These are phyloP conservation scores for Zoysia matrella DNA, from an alignment of 202 grass and related monocot genomes.

Conservation along the genomic window DNA sequence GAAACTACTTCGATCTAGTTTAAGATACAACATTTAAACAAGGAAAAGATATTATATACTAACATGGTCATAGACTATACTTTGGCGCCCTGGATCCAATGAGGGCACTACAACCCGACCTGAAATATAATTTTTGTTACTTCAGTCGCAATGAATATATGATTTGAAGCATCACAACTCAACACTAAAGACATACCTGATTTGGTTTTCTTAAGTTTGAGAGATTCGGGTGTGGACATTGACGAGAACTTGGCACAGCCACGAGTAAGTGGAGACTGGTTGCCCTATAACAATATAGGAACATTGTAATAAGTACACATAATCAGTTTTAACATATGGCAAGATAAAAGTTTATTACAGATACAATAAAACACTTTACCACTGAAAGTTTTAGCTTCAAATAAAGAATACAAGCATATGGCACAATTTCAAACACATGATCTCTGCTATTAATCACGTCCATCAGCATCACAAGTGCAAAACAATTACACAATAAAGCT, in stretches of 20 bases:
- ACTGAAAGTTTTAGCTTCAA: background rate
- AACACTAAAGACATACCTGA: constrained; percentile 43
- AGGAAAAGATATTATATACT: constrained; percentile 24
- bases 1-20: constrained; percentile 11
- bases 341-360: background rate
- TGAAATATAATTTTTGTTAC: constrained; percentile 16
- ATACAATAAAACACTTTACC: background rate
- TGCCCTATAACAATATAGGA: background rate
- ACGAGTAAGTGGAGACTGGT: constrained; percentile 16
- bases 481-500: background rate
- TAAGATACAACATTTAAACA: background rate
- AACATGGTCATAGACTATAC: constrained; percentile 37
- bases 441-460: background rate
- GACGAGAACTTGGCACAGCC: background rate
- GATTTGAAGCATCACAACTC: constrained; percentile 7
- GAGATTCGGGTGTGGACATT: constrained; percentile 44
- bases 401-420: background rate
- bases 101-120: constrained; percentile 41
- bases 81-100: constrained; percentile 28
- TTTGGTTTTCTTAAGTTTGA: constrained; percentile 49
- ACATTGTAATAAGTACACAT: constrained; percentile 31
- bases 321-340: background rate
- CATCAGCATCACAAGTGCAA: constrained; percentile 24
- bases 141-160: constrained; percentile 17
- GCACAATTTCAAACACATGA: background rate